Percentiles rank a stretch among this genome's conserved stretches.
These are phyloP conservation scores for Phoma herbarum DNA, from an alignment of 2,329 filamentous ascomycete genomes.

Conservation along the genomic window DNA sequence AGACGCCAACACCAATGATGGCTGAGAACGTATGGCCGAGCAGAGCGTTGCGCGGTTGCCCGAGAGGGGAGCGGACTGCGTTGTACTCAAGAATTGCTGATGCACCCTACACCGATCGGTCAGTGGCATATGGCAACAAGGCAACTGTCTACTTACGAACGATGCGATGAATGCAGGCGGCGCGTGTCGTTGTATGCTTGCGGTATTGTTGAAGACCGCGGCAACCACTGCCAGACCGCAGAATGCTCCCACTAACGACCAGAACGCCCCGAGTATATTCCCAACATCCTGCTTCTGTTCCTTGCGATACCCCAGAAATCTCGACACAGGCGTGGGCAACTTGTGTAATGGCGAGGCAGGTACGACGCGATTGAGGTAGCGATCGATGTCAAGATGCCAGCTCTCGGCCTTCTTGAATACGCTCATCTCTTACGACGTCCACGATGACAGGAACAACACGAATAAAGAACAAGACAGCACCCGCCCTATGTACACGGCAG, in stretches of 20 bases:
- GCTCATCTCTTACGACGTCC: conserved; percentile 16
- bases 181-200: conserved; percentile 47
- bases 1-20: conserved; percentile 55
- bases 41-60: conserved; percentile 58
- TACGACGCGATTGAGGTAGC: conserved; percentile 74
- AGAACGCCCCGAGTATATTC: conserved; percentile 53
- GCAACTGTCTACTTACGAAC: conserved; percentile 43
- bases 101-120: conserved; percentile 49
- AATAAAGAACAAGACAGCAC: conserved; percentile 3
- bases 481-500: background rate
- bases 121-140: background rate
- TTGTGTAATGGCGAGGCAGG: conserved; percentile 70
- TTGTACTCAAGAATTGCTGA: conserved; percentile 60
- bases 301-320: conserved; percentile 66
- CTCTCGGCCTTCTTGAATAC: conserved; percentile 25
- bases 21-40: conserved; percentile 58
- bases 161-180: conserved; percentile 57
- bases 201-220: conserved; percentile 54
- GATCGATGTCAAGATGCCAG: conserved; percentile 76
- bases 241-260: conserved; percentile 56
- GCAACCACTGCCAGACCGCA: conserved; percentile 55
- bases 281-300: conserved; percentile 52
- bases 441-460: background rate
- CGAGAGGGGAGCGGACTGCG: conserved; percentile 56
- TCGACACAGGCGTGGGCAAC: conserved; percentile 71